Percentiles rank a stretch among this genome's conserved stretches.
Conservation (phyloP, 495 filamentous ascomycete genomes). For the Massariosphaeria phaeospora region DNA sequence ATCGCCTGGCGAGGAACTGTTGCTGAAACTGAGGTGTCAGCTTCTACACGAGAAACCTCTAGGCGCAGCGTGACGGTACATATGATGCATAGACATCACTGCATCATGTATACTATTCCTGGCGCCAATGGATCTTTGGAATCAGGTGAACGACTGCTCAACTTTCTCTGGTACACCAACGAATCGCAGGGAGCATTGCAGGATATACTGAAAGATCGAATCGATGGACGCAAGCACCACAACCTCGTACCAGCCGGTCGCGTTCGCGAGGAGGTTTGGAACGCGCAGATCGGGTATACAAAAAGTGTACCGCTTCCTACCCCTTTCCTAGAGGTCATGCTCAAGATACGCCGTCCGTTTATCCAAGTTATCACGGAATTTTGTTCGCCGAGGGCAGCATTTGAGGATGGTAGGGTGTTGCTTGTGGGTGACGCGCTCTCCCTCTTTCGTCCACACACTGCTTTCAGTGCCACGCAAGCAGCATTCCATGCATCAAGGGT, state of each 20-base stretch:
- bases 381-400: neutral
- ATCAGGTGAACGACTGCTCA: neutral
- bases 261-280: neutral
- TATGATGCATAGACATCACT: neutral
- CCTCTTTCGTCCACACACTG: neutral
- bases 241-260: neutral
- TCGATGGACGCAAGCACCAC: neutral
- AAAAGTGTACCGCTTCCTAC: neutral
- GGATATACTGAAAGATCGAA: neutral
- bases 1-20: neutral
- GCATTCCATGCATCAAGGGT: neutral
- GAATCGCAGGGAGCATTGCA: neutral
- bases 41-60: neutral
- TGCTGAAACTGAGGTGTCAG: neutral
- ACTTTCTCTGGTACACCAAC: neutral
- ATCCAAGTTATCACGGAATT: neutral
- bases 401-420: neutral
- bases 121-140: neutral
- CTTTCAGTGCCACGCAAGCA: neutral
- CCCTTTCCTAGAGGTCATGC: neutral
- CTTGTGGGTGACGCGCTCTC: neutral
- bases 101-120: neutral
- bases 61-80: neutral
- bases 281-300: neutral
- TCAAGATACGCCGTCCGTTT: neutral